Base-by-base conservation (phyloP, 805 yeast genomes). In the Candida orba region DNA sequence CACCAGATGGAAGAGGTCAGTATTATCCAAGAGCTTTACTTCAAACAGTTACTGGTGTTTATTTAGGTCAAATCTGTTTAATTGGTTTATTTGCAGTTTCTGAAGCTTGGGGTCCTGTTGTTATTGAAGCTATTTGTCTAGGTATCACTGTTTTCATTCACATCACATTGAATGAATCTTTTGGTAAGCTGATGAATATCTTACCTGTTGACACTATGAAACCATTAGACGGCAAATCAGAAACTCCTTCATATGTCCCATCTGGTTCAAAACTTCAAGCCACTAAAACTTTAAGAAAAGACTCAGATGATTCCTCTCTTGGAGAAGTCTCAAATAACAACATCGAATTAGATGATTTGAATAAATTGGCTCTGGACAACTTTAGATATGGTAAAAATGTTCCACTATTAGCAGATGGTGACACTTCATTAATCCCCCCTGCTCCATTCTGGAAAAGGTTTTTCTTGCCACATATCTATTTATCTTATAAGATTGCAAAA, bases 81-180 rank as follows among this genome's bases (percentile, higher is more conserved):
- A 60, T 93, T 42, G 97, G 96, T 43, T 64, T 93, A 44, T 90
- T 88, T 60, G 85, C 78, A 15, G 95, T 91, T 44, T 89, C 95
- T 48, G 87, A 87, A 70, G 84, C 95, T 35, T 91, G 96, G 96
- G 98, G 96, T 37, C 95, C 96, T 32, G 73, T 89, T 50, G 85
- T 81, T 4, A 65, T 91, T 42, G 86, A 84, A 61, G 80, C 78
- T 2, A 70, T 90, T 41, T 69, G 83, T 35, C 55, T 87, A 13
- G 75, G 73, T 8, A 63, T 73, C 51, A 87, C 97, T 0, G 74
- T 75, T 4, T 81, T 86, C 58, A 71, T 76, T 46, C 96, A 91
- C 56, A 15, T 77, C 27, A 74, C 78, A 49, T 62, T 91, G 58
- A 76, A 72, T 49, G 48, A 58, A 8, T 87, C 96, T 0, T 86